Base-by-base conservation (phyloP, 148 eudicot species). In the Chenopodium album region DNA sequence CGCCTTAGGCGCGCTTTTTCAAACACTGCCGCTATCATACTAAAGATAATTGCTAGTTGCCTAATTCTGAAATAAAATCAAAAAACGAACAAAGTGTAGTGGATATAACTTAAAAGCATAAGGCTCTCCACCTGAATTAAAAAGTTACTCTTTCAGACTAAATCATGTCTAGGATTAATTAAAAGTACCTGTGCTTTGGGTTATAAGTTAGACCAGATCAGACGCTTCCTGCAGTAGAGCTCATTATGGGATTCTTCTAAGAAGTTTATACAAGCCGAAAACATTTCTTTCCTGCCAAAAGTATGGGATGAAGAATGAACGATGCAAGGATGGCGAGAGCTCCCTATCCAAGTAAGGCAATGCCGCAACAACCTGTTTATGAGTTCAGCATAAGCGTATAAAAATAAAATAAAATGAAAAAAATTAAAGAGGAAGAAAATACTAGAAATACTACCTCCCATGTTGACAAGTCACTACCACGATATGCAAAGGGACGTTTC, bases 261-360 rank as follows among this genome's bases (percentile, higher is more conserved):
- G 94, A 63, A 97, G 87, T 80, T 92, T 97, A 86, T 94, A 94
- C 82, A 90, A 60, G 82, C 98, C 98, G 23, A 96, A 96, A 26
- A 92, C 91, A 83, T 96, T 96, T 82, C 85, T 91, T 84, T 83
- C 85, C 87, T 92, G 94, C 98, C 98, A 95, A 41, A 83, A 88
- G 85, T 82, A 79, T 3, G 98, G 99, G 52, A 96, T 89, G 82
- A 94, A 96, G 91, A 96, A 96, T 74, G 99, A 96, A 41, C 97
- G 87, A 80, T 93, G 80, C 48, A 89, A 28, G 4, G 95, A 86
- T 72, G 93, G 95, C 11, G 99, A 91, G 68, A 94, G 88, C 85
- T 92, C 92, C 84, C 98, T 88, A 75, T 94, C 98, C 88, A 94
- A 87, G 84, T 87, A 94, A 10, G 93, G 98, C 82, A 91, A 82